Percentiles rank a stretch among this genome's conserved stretches.
Evolutionary conservation across 495 filamentous ascomycete species (phyloP).

Genomic region (Aspergillus conjunctus): DNA sequence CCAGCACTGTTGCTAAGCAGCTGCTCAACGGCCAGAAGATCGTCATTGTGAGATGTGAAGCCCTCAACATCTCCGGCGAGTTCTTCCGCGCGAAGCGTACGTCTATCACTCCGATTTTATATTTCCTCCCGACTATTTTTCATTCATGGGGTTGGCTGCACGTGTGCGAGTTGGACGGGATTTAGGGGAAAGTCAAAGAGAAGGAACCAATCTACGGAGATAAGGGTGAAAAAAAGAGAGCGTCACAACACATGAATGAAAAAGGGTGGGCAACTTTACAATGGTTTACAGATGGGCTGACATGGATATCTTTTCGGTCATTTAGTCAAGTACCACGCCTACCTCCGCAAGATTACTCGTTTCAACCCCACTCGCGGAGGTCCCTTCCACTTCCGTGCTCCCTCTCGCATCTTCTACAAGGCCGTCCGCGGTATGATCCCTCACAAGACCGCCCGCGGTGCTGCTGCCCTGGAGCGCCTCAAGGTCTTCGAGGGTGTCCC

Average conservation of each 20-base stretch:
- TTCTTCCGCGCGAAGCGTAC: constrained; percentile 99
- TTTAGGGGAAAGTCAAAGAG: neutral
- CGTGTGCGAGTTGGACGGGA: neutral
- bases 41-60: constrained; percentile 97
- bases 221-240: neutral
- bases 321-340: constrained; percentile 99
- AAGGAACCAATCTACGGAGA: neutral
- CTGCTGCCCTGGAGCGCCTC: constrained; percentile 93
- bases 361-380: constrained; percentile 99
- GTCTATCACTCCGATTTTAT: constrained; percentile 46
- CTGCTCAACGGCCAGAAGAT: constrained; percentile 99
- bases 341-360: constrained; percentile 99
- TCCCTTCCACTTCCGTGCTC: constrained; percentile 99
- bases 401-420: constrained; percentile 99
- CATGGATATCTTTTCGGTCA: constrained; percentile 25
- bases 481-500: constrained; percentile 99
- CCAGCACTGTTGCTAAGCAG: constrained; percentile 99
- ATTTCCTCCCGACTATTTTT: constrained; percentile 17
- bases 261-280: neutral
- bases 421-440: constrained; percentile 99
- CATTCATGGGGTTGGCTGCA: constrained; percentile 1
- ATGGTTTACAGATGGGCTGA: constrained; percentile 35
- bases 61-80: constrained; percentile 99
- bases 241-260: neutral
- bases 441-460: constrained; percentile 98